phyloP scores from a whole-genome alignment of 805 yeast genomes.

The Wickerhamiella qilinensis region DNA sequence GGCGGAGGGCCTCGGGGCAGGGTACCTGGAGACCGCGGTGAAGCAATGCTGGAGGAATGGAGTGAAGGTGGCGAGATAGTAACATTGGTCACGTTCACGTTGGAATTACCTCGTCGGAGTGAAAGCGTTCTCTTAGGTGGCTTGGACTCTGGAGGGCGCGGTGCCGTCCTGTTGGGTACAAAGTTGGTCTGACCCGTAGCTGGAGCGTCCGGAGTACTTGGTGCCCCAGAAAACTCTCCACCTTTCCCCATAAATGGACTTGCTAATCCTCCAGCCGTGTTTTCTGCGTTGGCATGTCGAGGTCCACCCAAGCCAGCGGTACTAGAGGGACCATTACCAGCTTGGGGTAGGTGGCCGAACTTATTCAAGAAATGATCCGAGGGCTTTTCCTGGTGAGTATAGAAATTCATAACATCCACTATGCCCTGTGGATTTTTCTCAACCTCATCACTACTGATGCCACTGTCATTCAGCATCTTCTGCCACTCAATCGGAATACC shows the following conservation, averaged over 20 bases:
- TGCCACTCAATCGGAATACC: conserved; percentile 95
- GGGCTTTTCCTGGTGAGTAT: conserved; percentile 20
- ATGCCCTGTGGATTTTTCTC: conserved; percentile 89
- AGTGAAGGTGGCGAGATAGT: background rate
- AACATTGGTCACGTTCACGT: background rate
- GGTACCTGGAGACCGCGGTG: conserved; percentile 4
- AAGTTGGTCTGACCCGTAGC: background rate
- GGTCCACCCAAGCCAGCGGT: too few species aligned
- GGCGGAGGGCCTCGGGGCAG: conserved; percentile 21
- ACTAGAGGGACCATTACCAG: too few species aligned
- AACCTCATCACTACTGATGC: conserved; percentile 76
- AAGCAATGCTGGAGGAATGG: background rate
- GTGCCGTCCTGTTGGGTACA: background rate
- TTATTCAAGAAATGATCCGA: conserved; percentile 15
- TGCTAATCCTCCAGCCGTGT: background rate
- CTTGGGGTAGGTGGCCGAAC: conserved; percentile 9
- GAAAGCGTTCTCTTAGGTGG: background rate
- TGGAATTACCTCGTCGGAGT: background rate
- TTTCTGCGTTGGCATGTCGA: background rate
- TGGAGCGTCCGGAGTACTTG: background rate
- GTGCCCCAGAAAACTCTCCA: background rate
- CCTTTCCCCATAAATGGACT: background rate
- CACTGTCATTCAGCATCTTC: conserved; percentile 62
- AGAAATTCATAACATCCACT: conserved; percentile 77
- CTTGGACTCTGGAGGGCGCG: background rate